phyloP scores from a whole-genome alignment of 495 filamentous ascomycete species.

The Tuber aestivum region DNA sequence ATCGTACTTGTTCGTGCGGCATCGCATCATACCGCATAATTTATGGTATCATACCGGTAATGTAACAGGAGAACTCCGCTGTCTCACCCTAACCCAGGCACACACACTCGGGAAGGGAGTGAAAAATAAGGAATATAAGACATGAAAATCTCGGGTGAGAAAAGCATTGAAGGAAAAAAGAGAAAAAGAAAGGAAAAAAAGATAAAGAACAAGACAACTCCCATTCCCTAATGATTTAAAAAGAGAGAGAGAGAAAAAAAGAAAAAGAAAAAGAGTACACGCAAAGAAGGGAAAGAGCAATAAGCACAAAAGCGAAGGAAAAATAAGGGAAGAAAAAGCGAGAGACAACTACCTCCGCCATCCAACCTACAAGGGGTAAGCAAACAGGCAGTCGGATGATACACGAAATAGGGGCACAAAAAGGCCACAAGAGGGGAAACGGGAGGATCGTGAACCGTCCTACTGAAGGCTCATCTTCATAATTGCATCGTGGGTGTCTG shows the following conservation, averaged over 20 bases:
- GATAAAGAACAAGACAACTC: not conserved
- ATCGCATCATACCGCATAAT: not conserved
- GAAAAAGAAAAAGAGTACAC: not conserved
- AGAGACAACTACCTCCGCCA: not conserved
- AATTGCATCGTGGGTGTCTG: constrained; percentile 85
- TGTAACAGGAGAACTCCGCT: not conserved
- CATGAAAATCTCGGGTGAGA: not conserved
- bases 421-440: not conserved
- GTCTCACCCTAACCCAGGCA: not conserved
- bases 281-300: not conserved
- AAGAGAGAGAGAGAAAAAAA: not conserved
- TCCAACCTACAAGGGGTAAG: not conserved
- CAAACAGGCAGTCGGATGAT: not conserved
- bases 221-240: not conserved
- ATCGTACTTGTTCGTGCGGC: not conserved
- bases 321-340: not conserved
- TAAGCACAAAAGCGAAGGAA: not conserved
- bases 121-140: not conserved
- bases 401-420: not conserved
- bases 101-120: not conserved
- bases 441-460: not conserved
- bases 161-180: not conserved
- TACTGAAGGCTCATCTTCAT: constrained; percentile 97
- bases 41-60: not conserved
- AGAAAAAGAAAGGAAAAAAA: not conserved